A percentile compares a stretch with the other conserved stretches of the same genome.
Conservation (phyloP, 805 yeast genomes). For the Saturnispora silvae region DNA sequence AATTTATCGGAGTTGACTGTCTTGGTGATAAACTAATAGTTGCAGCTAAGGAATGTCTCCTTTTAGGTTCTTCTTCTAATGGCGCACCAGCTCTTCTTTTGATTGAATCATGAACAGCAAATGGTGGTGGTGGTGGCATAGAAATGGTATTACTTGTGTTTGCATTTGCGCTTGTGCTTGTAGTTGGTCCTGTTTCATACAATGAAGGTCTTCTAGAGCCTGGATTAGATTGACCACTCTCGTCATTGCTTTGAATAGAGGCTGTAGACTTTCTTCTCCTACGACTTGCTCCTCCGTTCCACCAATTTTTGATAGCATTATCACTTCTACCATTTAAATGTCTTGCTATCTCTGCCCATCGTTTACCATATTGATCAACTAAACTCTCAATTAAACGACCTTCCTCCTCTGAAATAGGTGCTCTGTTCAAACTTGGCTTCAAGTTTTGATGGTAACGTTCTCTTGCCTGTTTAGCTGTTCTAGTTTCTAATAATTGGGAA, state of each 20-base stretch:
- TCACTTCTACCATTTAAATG: conserved; percentile 83
- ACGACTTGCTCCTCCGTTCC: conserved; percentile 90
- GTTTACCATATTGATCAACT: conserved; percentile 70
- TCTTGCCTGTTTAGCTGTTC: conserved; percentile 87
- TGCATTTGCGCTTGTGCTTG: too few relatives aligned
- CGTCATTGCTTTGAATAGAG: neutral
- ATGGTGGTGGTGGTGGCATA: conserved; percentile 1
- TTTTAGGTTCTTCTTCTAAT: neutral
- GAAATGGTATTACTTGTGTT: too few relatives aligned
- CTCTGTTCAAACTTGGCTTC: conserved; percentile 70
- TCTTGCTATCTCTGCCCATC: conserved; percentile 91
- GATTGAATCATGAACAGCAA: too few relatives aligned
- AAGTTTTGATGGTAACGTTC: conserved; percentile 88
- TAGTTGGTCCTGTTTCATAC: too few relatives aligned
- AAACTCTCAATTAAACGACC: conserved; percentile 72
- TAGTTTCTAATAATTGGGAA: conserved; percentile 56
- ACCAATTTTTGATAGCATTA: conserved; percentile 89
- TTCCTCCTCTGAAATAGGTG: conserved; percentile 79
- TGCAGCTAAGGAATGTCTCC: conserved; percentile 12
- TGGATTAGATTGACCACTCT: neutral
- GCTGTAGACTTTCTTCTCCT: conserved; percentile 39
- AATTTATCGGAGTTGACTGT: conserved; percentile 4
- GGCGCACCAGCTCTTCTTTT: too few relatives aligned
- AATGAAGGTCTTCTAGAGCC: conserved; percentile 1
- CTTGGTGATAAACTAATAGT: conserved; percentile 12